Evolutionary conservation across 2,329 filamentous ascomycete species (phyloP).

Genomic region (Pseudogymnoascus sp.): DNA sequence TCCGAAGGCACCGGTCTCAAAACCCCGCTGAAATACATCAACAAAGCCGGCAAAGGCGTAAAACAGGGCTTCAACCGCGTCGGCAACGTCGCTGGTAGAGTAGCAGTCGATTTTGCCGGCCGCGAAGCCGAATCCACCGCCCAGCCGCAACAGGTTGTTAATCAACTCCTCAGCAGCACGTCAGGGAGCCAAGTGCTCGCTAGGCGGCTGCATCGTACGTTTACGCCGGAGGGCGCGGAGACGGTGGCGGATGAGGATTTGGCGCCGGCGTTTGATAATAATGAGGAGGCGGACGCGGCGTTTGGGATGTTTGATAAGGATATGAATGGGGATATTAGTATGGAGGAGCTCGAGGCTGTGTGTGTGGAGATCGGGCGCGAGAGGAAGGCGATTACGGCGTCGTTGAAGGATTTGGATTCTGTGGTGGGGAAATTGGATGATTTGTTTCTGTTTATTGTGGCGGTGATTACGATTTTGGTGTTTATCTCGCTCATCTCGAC

Average conservation of each 20-base stretch:
- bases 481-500: constrained; percentile 84
- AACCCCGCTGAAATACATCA: constrained; percentile 65
- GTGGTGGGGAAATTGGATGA: constrained; percentile 85
- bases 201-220: constrained; percentile 78
- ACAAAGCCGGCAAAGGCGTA: constrained; percentile 63
- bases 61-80: constrained; percentile 69
- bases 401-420: constrained; percentile 87
- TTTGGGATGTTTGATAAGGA: constrained; percentile 95
- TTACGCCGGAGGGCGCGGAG: constrained; percentile 65
- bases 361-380: constrained; percentile 92
- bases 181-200: constrained; percentile 74
- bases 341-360: constrained; percentile 87
- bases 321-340: constrained; percentile 90
- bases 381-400: constrained; percentile 90
- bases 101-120: constrained; percentile 89
- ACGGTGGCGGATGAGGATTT: constrained; percentile 73
- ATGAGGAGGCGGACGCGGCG: constrained; percentile 80
- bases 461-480: constrained; percentile 72
- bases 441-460: constrained; percentile 79
- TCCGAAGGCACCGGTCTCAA: constrained; percentile 13
- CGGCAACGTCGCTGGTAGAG: constrained; percentile 73
- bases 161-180: constrained; percentile 65
- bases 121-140: constrained; percentile 56
- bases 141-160: constrained; percentile 76
- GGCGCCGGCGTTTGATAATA: constrained; percentile 65